A percentile compares a stretch with the other conserved stretches of the same genome.
Evolutionary conservation across 352 stramenopile genomes (phyloP).

Genomic region (Globisporangium iwayamae): DNA sequence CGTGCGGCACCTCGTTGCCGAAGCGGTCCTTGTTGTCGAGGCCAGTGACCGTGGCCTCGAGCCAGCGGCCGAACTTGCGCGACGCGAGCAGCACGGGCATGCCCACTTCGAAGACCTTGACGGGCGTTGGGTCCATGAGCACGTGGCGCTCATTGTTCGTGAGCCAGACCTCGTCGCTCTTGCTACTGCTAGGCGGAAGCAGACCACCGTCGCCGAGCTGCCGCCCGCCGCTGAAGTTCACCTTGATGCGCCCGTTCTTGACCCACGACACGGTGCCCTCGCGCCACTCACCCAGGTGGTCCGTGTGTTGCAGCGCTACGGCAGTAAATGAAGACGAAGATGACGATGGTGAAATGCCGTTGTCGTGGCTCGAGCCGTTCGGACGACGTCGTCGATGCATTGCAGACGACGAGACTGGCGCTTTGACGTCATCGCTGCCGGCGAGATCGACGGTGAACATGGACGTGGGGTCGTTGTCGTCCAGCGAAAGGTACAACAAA

Average conservation of each 20-base stretch:
- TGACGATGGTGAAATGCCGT: background rate
- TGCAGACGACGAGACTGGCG: background rate
- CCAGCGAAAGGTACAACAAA: background rate
- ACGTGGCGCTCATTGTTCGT: conserved; percentile 34
- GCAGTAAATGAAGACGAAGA: background rate
- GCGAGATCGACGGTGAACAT: conserved; percentile 36
- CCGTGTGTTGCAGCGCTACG: background rate
- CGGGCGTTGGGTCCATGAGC: conserved; percentile 42
- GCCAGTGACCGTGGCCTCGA: conserved; percentile 35
- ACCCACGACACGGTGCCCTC: conserved; percentile 60
- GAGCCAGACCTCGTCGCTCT: conserved; percentile 42
- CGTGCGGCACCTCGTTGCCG: conserved; percentile 27
- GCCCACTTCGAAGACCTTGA: conserved; percentile 45
- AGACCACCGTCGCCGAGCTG: conserved; percentile 23
- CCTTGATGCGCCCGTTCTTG: conserved; percentile 50
- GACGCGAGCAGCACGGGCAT: conserved; percentile 51
- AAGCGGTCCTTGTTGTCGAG: conserved; percentile 44
- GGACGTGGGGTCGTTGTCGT: conserved; percentile 19
- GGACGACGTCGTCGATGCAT: background rate
- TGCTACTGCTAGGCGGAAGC: conserved; percentile 3
- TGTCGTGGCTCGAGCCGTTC: conserved; percentile 5
- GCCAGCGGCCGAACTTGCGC: conserved; percentile 45
- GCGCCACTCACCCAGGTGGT: conserved; percentile 36
- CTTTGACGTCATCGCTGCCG: background rate
- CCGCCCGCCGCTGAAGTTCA: conserved; percentile 46